Conservation (phyloP, 176 grass and related monocot species). For the Aegilops bicornis region DNA sequence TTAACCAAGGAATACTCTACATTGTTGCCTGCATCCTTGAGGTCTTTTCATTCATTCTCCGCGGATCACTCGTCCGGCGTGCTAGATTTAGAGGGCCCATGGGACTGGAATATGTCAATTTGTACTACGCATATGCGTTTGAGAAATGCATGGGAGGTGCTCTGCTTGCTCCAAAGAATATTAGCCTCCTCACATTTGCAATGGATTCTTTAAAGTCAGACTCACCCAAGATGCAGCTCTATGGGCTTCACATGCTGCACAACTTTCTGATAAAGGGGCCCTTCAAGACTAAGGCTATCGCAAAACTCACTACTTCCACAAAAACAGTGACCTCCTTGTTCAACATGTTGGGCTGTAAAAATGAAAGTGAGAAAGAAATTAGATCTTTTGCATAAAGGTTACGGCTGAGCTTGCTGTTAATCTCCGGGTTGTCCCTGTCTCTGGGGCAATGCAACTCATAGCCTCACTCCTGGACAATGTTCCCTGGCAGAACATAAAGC, state of each 20-base stretch:
- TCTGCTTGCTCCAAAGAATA: not conserved
- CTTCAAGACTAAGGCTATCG: not conserved
- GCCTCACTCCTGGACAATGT: not conserved
- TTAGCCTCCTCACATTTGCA: not conserved
- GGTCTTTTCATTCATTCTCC: no score
- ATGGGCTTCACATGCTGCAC: not conserved
- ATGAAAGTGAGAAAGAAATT: not conserved
- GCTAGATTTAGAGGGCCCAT: not conserved
- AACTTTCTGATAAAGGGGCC: not conserved
- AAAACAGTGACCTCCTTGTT: not conserved
- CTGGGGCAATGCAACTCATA: not conserved
- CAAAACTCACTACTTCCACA: not conserved
- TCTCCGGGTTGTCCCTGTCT: not conserved
- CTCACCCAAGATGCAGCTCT: not conserved
- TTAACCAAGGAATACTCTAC: no score
- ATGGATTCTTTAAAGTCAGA: not conserved
- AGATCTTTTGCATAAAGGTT: not conserved
- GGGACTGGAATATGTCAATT: not conserved
- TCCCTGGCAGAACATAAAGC: not conserved
- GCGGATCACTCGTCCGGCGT: no score
- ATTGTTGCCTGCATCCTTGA: no score
- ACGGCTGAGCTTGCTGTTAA: not conserved
- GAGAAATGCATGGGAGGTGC: not conserved
- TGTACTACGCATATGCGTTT: constrained; percentile 1
- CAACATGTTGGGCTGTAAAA: not conserved